A percentile compares a stretch with the other conserved stretches of the same genome.
Evolutionary conservation across 306 rosid species (phyloP).

Genomic region (Carpinus fangiana): DNA sequence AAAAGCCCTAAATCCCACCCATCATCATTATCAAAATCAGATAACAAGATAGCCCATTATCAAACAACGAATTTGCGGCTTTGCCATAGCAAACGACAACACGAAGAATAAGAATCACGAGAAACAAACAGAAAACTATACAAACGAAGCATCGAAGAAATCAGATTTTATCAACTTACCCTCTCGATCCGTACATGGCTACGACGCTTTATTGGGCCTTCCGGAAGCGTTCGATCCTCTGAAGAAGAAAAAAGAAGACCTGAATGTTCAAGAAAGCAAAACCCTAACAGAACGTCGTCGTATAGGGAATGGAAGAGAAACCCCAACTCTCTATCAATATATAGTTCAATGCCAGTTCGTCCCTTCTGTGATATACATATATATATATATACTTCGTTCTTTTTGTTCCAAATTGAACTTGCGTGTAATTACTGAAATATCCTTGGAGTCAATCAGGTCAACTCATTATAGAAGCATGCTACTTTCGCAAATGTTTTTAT

Average conservation of each 20-base stretch:
- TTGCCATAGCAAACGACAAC: neutral
- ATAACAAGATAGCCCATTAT: neutral
- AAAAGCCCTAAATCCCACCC: neutral
- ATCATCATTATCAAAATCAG: neutral
- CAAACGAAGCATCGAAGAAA: neutral
- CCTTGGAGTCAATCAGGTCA: neutral
- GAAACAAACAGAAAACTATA: neutral
- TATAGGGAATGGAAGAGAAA: too few species aligned
- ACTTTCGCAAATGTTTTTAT: too few species aligned
- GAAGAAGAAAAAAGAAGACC: neutral
- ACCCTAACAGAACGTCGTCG: conserved; percentile 1
- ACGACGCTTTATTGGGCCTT: neutral
- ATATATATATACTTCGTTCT: neutral
- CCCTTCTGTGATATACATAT: neutral
- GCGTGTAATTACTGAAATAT: neutral
- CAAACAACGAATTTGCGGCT: neutral
- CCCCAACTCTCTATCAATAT: too few species aligned
- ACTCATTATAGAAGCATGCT: neutral
- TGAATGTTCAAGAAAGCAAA: neutral
- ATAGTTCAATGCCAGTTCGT: too few species aligned
- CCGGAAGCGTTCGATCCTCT: neutral
- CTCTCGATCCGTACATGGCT: conserved; percentile 20
- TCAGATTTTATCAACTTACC: conserved; percentile 3
- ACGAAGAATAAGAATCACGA: neutral
- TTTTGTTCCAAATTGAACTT: neutral